Evolutionary conservation across 345 rosid species (phyloP), one percentile per base, ranked within the genome.

Genomic region (Salix viminalis): DNA sequence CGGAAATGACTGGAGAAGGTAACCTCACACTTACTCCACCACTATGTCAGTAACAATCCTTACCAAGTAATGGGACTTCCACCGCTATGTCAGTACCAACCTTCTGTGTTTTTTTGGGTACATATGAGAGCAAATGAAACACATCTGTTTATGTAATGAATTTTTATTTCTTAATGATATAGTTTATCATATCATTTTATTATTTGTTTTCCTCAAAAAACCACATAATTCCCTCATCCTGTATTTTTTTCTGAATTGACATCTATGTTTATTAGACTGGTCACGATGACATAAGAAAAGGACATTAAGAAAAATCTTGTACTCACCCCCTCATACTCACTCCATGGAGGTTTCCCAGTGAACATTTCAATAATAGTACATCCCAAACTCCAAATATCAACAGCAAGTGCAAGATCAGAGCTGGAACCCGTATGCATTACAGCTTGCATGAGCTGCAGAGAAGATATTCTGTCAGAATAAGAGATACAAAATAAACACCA

Each of bases 331-430:
- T 96, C 97, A 73, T 79, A 91, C 76, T 90, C 96, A 30, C 98
- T 89, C 99, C 99, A 96, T 67, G 99, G 99, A 80, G 99, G 98
- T 77, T 90, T 91, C 69, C 99, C 99, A 6, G 97, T 96, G 62
- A 88, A 86, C 99, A 96, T 96, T 86, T 96, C 99, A 23, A 96
- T 91, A 73, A 96, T 86, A 24, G 98, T 96, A 76, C 98, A 93
- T 21, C 99, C 99, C 88, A 96, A 90, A 83, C 98, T 96, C 99
- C 99, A 96, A 75, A 96, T 96, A 84, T 96, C 99, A 75, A 96
- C 90, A 61, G 98, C 99, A 79, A 92, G 84, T 64, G 99, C 99
- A 21, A 86, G 91, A 71, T 92, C 96, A 3, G 99, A 88, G 75
- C 79, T 86, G 72, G 82, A 71, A 81, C 91, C 96, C 83, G 87